phyloP scores from a whole-genome alignment of 495 filamentous ascomycete genomes.

The Trichoderma asperelloides region DNA sequence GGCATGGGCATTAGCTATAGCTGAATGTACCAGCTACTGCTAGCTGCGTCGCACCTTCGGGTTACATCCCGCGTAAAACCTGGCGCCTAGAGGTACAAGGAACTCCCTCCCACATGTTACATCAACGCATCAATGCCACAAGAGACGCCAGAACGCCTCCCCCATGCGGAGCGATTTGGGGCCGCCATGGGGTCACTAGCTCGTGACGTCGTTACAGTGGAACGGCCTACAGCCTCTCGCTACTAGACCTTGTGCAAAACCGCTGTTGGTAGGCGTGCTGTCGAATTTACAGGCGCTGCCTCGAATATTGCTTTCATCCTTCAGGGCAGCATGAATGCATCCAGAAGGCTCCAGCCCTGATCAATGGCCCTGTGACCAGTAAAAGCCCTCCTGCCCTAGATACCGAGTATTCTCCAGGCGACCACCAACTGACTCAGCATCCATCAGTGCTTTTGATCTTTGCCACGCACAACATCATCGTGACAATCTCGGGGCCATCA shows the following conservation, averaged over 20 bases:
- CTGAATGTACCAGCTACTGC: too few species aligned
- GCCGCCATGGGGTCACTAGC: slow-evolving; percentile 6
- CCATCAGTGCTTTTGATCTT: not conserved
- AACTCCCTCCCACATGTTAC: not conserved
- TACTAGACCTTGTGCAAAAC: too few species aligned
- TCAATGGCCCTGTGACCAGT: not conserved
- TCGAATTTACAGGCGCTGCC: not conserved
- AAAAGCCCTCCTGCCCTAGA: not conserved
- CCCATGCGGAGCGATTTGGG: not conserved
- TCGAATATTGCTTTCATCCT: not conserved
- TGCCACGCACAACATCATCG: slow-evolving; percentile 5
- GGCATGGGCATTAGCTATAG: not conserved
- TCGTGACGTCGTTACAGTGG: slow-evolving; percentile 4
- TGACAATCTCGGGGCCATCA: slow-evolving; percentile 1
- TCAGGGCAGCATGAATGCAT: not conserved
- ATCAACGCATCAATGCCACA: too few species aligned
- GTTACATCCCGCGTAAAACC: not conserved
- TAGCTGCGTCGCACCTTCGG: not conserved
- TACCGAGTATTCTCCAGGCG: not conserved
- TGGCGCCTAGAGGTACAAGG: not conserved
- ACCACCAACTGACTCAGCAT: not conserved
- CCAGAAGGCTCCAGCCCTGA: not conserved
- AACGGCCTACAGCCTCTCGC: too few species aligned
- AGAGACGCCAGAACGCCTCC: too few species aligned
- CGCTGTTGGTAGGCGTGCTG: too few species aligned